Percentiles rank a stretch among this genome's conserved stretches.
Evolutionary conservation across 2,329 filamentous ascomycete species (phyloP).

Genomic region (Cercospora sp.): DNA sequence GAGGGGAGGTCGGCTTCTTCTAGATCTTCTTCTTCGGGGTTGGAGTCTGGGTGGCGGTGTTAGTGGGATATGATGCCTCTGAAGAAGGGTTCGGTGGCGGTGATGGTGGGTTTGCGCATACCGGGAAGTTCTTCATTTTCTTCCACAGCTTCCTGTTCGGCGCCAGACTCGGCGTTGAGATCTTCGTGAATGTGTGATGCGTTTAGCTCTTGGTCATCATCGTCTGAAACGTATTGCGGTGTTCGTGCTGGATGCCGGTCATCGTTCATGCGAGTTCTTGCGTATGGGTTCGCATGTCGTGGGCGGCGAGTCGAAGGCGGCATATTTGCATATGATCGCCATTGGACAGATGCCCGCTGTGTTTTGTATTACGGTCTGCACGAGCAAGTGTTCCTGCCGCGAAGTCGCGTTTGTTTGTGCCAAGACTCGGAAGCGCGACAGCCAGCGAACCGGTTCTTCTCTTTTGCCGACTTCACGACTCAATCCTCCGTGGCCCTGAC

Average conservation of each 20-base stretch:
- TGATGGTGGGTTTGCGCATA: neutral
- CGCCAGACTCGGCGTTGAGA: conserved; percentile 4
- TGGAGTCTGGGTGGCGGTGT: neutral
- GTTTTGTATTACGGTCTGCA: neutral
- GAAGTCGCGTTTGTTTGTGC: conserved; percentile 7
- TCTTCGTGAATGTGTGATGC: conserved; percentile 6
- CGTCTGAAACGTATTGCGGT: conserved; percentile 9
- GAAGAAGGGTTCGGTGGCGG: neutral
- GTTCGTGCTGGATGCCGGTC: neutral
- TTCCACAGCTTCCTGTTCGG: conserved; percentile 30
- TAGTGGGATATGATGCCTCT: neutral
- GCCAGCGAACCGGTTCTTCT: neutral
- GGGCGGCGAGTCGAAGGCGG: conserved; percentile 11
- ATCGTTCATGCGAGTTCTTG: conserved; percentile 12
- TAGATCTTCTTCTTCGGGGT: neutral
- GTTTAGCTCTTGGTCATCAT: conserved; percentile 25
- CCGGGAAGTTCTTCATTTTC: conserved; percentile 17
- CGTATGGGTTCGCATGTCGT: conserved; percentile 11
- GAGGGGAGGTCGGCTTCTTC: neutral
- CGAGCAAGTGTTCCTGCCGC: neutral
- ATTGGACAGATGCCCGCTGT: neutral
- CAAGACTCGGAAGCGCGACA: neutral
- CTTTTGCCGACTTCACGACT: conserved; percentile 2
- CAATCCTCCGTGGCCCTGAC: neutral
- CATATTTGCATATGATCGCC: neutral